These are phyloP conservation scores for Fusarium mundagurra DNA, from an alignment of 2,329 filamentous ascomycete genomes.

Conservation along the genomic window DNA sequence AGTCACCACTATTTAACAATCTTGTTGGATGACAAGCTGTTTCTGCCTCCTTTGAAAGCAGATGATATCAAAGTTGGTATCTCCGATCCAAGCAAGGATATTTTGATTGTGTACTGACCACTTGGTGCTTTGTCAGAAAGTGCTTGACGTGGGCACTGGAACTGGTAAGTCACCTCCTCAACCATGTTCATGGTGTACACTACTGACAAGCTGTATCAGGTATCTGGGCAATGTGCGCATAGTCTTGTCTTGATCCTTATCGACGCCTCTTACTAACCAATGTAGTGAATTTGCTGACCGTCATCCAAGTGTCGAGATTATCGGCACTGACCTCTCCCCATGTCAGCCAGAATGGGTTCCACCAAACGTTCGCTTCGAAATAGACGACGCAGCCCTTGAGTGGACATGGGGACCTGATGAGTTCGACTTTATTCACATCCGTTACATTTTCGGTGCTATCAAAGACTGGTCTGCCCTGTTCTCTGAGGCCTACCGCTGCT, in stretches of 20 bases:
- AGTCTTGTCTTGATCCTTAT: no score
- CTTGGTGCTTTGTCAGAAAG: background rate
- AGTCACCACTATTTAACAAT: constrained; percentile 22
- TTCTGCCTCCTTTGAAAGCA: background rate
- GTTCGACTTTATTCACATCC: constrained; percentile 34
- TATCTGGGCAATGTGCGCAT: constrained; percentile 25
- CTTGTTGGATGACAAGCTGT: constrained; percentile 1
- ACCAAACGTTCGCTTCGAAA: constrained; percentile 33
- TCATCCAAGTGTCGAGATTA: constrained; percentile 18
- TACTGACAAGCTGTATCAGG: background rate
- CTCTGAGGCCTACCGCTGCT: constrained; percentile 32
- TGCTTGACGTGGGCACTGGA: constrained; percentile 22
- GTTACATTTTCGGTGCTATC: constrained; percentile 35
- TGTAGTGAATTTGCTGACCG: constrained; percentile 37
- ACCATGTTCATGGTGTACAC: fast-evolving
- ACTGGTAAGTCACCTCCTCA: background rate
- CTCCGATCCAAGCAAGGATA: fast-evolving
- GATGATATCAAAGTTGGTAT: background rate
- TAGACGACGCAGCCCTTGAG: constrained; percentile 27
- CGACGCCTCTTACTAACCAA: no score
- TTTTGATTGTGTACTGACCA: background rate
- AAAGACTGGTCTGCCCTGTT: constrained; percentile 28
- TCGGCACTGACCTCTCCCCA: constrained; percentile 35
- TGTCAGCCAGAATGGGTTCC: constrained; percentile 35
- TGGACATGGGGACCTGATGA: constrained; percentile 28